Evolutionary conservation across 2,329 filamentous ascomycete genomes (phyloP).

Genomic region (Fusarium begoniae): DNA sequence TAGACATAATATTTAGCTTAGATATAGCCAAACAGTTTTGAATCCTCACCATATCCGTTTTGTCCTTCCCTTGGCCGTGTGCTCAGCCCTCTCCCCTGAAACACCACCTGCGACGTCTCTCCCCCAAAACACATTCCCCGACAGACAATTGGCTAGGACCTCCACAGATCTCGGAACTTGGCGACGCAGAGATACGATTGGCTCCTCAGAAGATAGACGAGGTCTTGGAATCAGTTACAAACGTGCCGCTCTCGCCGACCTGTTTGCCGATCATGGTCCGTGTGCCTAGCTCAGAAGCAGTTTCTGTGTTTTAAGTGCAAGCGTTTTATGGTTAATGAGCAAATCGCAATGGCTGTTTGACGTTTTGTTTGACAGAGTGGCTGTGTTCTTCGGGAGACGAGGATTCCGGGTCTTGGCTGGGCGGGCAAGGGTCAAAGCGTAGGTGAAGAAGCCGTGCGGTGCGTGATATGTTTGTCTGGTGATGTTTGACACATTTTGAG

Average conservation of each 20-base stretch:
- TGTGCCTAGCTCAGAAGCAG: background rate
- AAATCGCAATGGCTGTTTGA: background rate
- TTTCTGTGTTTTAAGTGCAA: background rate
- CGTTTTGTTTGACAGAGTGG: slow-evolving; percentile 14
- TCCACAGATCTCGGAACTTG: slow-evolving; percentile 10
- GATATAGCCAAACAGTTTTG: background rate
- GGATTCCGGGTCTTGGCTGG: slow-evolving; percentile 10
- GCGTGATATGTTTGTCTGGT: background rate
- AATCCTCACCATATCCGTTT: background rate
- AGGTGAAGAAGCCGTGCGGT: background rate
- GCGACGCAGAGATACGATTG: background rate
- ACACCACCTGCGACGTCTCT: background rate
- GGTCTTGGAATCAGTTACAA: background rate
- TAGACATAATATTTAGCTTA: background rate
- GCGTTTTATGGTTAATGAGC: background rate
- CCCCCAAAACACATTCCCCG: background rate
- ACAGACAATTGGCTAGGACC: background rate
- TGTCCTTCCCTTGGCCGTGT: background rate
- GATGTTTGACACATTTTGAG: background rate
- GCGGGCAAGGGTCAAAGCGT: slow-evolving; percentile 46
- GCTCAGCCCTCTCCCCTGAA: slow-evolving; percentile 10
- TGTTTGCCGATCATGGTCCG: background rate
- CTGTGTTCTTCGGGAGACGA: slow-evolving; percentile 11
- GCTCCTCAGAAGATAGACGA: background rate
- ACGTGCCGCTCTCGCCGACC: background rate